Base-by-base conservation (phyloP, 2,329 filamentous ascomycete species). In the Acephala macrosclerotiorum region DNA sequence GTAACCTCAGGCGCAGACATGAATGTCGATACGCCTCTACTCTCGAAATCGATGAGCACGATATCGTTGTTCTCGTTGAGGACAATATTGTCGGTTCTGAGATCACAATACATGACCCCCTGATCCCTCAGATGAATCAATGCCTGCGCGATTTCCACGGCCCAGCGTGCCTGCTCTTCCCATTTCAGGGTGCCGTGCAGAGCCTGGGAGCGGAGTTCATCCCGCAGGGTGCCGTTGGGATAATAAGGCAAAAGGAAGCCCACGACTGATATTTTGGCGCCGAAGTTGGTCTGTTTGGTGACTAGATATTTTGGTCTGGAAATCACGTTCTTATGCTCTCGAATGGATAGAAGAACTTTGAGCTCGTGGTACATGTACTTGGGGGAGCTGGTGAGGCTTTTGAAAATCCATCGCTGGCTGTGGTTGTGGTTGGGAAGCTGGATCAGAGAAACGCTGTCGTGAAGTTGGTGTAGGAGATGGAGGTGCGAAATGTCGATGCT, bases 341-440 rank as follows among this genome's bases (percentile, higher is more conserved):
- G 2, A 22, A 63, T 38, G 7, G 40, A 36, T 25, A 58, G 55
- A 2, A 63, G 29, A 8, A 49, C 47, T 38, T 14, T 22, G 20
- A 63, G 33, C 33, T 63, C 61, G 18, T 63, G 61, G 25, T 63
- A 59, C 9, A 63, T 29, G 16, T 58, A 58, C 22, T 63, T 59
- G 16, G 49, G 40, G 7, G 29, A 12, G 51, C 47, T 42, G 8
- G 55, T 49, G 6, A 63, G 26, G 12, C 55, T 40, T 16, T 63
- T 63, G 53, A 63, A 51, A 7, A 63, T 45, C 5, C 18, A 20
- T 18, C 25, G 9, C 18, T 58, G 8, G 2, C 18, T 12, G 16
- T 26, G 26, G 38, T 36, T 22, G 20, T 18, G 40, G 3, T 33
- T 35, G 2, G 20, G 5, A 29, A 58, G 18, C 12, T 25, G 22